Evolutionary conservation across 2,329 filamentous ascomycete genomes (phyloP), one percentile per base, ranked within the genome.

Genomic region (Fonsecaea multimorphosa): DNA sequence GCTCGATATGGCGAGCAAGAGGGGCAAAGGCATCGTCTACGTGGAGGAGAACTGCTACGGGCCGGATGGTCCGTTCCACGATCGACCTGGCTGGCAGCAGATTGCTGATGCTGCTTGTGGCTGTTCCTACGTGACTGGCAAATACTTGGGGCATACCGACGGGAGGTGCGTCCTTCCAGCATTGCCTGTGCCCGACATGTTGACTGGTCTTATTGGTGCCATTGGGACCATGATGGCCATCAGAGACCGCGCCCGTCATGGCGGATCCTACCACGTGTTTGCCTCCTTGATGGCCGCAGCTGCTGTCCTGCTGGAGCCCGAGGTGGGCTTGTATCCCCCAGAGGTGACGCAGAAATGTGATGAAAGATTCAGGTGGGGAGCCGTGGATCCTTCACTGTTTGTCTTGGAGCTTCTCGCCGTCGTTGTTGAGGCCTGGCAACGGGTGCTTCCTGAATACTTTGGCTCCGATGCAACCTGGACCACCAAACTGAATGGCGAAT

Each of bases 121-220:
- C 1, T 73, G 71, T 12, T 77, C 75, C 2, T 78, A 77, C 52
- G 70, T 78, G 14, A 78, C 71, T 19, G 78, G 76, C 2, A 72
- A 71, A 31, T 73, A 76, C 0, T 69, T 77, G 11, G 74, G 73
- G 29, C 73, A 74, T 38, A 68, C 73, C 1, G 74, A 68, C n/a
- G 59, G 59, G 31, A 59, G 36, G 14, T 78, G 78, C 1, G 73
- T 79, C 4, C 77, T 81, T 1, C 79, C 79, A 11, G 78, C 79
- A 0, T 85, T 85, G 70, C 83, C 83, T 2, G 84, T 85, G 74
- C 80, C 80, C 76, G 76, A 85, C 76, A 91, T 91, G 71, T 88
- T 88, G 31, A 91, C 89, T 0, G 89, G 89, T 31, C 90, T 87
- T 72, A 88, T 91, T 78, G 89, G 89, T 2, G 87, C 87, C 53